Evolutionary conservation across 371 early-diverging fungal species (phyloP).

Genomic region (Blakeslea trispora): DNA sequence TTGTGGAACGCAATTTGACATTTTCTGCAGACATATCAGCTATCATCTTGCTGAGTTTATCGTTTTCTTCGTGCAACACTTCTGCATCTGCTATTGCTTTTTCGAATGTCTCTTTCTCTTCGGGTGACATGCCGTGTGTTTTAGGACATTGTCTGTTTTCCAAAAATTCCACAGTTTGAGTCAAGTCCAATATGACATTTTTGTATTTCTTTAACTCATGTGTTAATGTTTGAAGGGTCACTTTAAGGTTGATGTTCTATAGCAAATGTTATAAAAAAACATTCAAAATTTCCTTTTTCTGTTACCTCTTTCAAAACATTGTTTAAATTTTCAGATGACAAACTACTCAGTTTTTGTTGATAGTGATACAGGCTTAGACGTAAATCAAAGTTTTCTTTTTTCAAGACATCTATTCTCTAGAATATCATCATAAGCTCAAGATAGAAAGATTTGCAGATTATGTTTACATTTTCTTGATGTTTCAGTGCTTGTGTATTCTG

Average conservation of each 20-base stretch:
- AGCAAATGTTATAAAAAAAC: neutral
- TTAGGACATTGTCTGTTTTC: slow-evolving; percentile 50
- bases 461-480: slow-evolving; percentile 70
- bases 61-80: slow-evolving; percentile 38
- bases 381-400: slow-evolving; percentile 72
- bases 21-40: slow-evolving; percentile 45
- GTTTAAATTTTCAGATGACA: slow-evolving; percentile 62
- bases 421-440: no score
- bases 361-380: slow-evolving; percentile 70
- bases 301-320: slow-evolving; percentile 59
- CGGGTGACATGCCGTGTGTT: slow-evolving; percentile 57
- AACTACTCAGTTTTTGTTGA: slow-evolving; percentile 58
- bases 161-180: slow-evolving; percentile 48
- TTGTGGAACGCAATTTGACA: slow-evolving; percentile 25
- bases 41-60: slow-evolving; percentile 33
- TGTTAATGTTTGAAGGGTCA: slow-evolving; percentile 48
- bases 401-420: slow-evolving; percentile 68
- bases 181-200: slow-evolving; percentile 46
- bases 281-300: neutral
- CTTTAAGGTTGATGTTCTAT: slow-evolving; percentile 61
- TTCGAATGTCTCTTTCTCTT: slow-evolving; percentile 50
- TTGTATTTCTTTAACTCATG: slow-evolving; percentile 56
- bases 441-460: no score
- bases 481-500: slow-evolving; percentile 54
- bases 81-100: slow-evolving; percentile 34